These are phyloP conservation scores for Helminthosporium solani DNA, from an alignment of 2,329 filamentous ascomycete genomes.

Conservation along the genomic window DNA sequence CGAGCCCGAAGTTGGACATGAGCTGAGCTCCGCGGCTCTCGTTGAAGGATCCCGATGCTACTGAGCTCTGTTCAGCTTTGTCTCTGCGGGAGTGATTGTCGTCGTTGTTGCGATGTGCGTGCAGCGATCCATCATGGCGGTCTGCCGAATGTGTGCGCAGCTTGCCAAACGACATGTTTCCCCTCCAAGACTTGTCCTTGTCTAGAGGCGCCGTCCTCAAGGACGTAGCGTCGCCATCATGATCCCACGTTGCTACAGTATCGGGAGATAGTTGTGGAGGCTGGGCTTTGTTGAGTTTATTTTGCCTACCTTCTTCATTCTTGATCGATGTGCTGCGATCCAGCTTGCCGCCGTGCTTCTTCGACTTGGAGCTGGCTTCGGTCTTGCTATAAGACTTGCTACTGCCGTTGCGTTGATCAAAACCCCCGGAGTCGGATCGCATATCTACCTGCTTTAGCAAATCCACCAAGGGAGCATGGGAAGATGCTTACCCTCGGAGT, in stretches of 20 bases:
- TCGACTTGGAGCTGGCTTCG: slow-evolving; percentile 25
- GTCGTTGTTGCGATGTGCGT: slow-evolving; percentile 35
- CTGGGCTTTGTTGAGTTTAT: slow-evolving; percentile 38
- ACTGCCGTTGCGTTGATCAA: slow-evolving; percentile 30
- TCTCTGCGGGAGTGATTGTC: slow-evolving; percentile 25
- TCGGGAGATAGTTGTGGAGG: slow-evolving; percentile 34
- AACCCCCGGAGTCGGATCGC: slow-evolving; percentile 31
- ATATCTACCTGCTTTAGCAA: slow-evolving; percentile 28
- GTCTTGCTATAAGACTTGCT: slow-evolving; percentile 15
- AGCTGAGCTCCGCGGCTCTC: slow-evolving; percentile 64
- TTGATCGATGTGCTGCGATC: slow-evolving; percentile 48
- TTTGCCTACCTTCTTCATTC: slow-evolving; percentile 40
- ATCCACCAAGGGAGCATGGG: neutral
- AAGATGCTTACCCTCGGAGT: slow-evolving; percentile 34
- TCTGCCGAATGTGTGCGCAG: slow-evolving; percentile 73
- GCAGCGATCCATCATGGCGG: slow-evolving; percentile 48
- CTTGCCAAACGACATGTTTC: slow-evolving; percentile 62
- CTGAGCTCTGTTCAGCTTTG: slow-evolving; percentile 34
- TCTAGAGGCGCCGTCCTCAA: slow-evolving; percentile 65
- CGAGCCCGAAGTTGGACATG: slow-evolving; percentile 71
- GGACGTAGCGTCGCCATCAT: slow-evolving; percentile 44
- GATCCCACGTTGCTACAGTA: slow-evolving; percentile 29
- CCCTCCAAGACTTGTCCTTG: slow-evolving; percentile 66
- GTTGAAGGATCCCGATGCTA: slow-evolving; percentile 54
- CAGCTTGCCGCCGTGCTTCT: slow-evolving; percentile 41